A percentile compares a stretch with the other conserved stretches of the same genome.
Conservation (phyloP, 2,329 filamentous ascomycete species). For the Ophiosphaerella narmari region DNA sequence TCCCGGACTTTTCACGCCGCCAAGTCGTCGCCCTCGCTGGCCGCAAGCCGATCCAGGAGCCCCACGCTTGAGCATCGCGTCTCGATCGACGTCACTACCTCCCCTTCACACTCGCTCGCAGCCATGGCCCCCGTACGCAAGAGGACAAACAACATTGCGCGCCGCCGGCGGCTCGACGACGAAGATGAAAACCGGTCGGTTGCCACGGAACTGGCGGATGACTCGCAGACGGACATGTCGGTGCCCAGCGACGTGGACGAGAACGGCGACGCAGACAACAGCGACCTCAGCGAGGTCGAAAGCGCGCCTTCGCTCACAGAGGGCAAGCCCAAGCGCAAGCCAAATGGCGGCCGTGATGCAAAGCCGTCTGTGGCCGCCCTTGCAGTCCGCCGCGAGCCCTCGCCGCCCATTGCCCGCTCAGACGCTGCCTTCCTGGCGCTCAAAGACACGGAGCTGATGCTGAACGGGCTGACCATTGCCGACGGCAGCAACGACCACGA, state of each 20-base stretch:
- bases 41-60: slow-evolving; percentile 26
- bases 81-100: slow-evolving; percentile 11
- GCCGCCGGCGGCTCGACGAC: slow-evolving; percentile 47
- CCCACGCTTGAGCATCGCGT: slow-evolving; percentile 24
- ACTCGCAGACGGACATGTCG: slow-evolving; percentile 67
- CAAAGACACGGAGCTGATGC: slow-evolving; percentile 64
- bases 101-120: slow-evolving; percentile 10
- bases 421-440: slow-evolving; percentile 50
- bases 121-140: slow-evolving; percentile 46
- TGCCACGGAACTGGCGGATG: slow-evolving; percentile 60
- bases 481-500: slow-evolving; percentile 48
- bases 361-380: slow-evolving; percentile 25
- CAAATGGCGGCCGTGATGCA: slow-evolving; percentile 44
- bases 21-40: slow-evolving; percentile 24
- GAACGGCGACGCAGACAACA: slow-evolving; percentile 63
- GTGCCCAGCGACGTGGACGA: slow-evolving; percentile 61
- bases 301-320: slow-evolving; percentile 40
- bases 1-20: slow-evolving; percentile 28
- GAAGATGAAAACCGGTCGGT: slow-evolving; percentile 48
- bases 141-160: slow-evolving; percentile 41
- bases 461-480: slow-evolving; percentile 61
- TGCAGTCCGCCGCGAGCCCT: slow-evolving; percentile 32
- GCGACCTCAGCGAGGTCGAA: slow-evolving; percentile 60
- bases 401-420: slow-evolving; percentile 43
- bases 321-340: slow-evolving; percentile 45